These are phyloP conservation scores for Mycena epipterygia DNA, from an alignment of 768 basidiomycete genomes.

Conservation along the genomic window DNA sequence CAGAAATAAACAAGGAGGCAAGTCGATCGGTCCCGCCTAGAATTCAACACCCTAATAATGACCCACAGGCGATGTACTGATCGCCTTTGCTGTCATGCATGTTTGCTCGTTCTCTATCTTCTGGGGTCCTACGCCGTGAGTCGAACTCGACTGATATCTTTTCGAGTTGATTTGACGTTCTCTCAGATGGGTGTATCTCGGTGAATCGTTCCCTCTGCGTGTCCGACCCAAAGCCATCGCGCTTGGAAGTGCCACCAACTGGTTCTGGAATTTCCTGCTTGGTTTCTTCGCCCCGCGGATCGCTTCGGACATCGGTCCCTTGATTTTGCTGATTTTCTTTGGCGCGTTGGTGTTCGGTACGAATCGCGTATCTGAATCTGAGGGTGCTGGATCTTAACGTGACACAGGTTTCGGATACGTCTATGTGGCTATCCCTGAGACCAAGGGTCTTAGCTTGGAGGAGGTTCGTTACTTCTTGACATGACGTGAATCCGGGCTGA, in stretches of 20 bases:
- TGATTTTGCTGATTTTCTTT: slow-evolving; percentile 84
- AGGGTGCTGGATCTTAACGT: not conserved
- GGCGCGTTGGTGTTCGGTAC: slow-evolving; percentile 74
- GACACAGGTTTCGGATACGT: slow-evolving; percentile 70
- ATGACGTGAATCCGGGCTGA: not conserved
- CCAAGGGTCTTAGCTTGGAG: slow-evolving; percentile 82
- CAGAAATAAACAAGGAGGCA: slow-evolving; percentile 68
- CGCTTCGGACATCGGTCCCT: slow-evolving; percentile 73
- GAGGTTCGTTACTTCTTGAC: slow-evolving; percentile 57
- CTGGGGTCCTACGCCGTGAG: slow-evolving; percentile 80
- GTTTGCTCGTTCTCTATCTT: slow-evolving; percentile 80
- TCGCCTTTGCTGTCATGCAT: slow-evolving; percentile 84
- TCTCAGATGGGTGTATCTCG: slow-evolving; percentile 76
- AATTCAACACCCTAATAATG: not conserved
- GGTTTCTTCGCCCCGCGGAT: slow-evolving; percentile 82
- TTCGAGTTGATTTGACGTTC: not conserved
- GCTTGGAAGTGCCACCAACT: slow-evolving; percentile 74
- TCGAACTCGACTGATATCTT: not conserved
- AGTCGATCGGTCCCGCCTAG: slow-evolving; percentile 1
- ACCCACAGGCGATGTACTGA: slow-evolving; percentile 68
- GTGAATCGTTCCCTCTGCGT: slow-evolving; percentile 86
- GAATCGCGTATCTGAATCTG: not conserved
- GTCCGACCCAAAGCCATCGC: slow-evolving; percentile 85
- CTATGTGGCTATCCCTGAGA: slow-evolving; percentile 85
- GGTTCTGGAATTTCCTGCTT: slow-evolving; percentile 84